Evolutionary conservation across 495 filamentous ascomycete genomes (phyloP), one percentile per base, ranked within the genome.

Genomic region (Neurospora sp.): DNA sequence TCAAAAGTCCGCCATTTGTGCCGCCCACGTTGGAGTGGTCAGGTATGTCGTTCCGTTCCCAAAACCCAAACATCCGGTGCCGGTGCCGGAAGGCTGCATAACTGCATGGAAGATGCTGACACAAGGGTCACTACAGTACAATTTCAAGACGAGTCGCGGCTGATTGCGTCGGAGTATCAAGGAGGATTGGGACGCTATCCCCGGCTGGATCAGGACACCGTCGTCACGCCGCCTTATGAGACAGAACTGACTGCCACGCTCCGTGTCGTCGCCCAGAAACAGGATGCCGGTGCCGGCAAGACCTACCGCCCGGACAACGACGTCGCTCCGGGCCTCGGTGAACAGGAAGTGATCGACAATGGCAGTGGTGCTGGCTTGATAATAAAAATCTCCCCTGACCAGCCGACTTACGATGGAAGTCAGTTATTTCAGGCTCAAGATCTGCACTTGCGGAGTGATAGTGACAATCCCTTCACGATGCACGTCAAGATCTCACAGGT

Each of bases 161-260:
- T 92, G 66, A 97, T 98, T 78, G 96, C 96, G 9, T 94, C 92
- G 1, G 93, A 97, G 81, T 99, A 99, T 81, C 87, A 90, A 69
- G 94, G 94, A 7, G 96, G 96, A 1, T 81, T 91, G 62, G 87
- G 88, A 73, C 88, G 88, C 76, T 99, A 99, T 83, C 86, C 90
- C 43, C 86, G 85, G 13, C 79, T 89, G 59, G 83, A 84, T 28
- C 81, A 82, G 34, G 79, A 75, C 54, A 66, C 54, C 17, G 38
- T 73, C 36, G 69, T 71, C 39, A 78, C 76, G 10, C 77, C 79
- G 17, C 78, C 81, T 5, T 75, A 74, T n/a, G 81, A 80, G 73
- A 21, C 70, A 2, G 73, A 80, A 9, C 43, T 74, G 31, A 73
- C 76, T 6, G 31, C 70, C 28, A 45, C 73, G 34, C 28, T 74